Conservation (phyloP, 2,329 filamentous ascomycete genomes). For the Colletotrichum sp. region DNA sequence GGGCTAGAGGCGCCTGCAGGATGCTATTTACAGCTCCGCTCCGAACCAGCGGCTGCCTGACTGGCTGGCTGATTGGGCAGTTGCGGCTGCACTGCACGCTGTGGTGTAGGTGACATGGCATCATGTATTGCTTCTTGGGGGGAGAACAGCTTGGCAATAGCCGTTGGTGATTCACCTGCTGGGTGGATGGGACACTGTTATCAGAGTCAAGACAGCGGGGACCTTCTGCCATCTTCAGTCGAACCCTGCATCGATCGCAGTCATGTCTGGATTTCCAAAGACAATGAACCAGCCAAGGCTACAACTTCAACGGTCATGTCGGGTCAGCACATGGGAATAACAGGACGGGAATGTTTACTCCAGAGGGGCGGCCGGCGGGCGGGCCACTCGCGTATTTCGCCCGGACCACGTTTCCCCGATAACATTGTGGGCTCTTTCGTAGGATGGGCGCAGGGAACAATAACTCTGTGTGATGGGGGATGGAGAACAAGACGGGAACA, state of each 20-base stretch:
- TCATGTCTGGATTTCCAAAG: neutral
- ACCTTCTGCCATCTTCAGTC: neutral
- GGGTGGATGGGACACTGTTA: neutral
- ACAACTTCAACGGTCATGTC: neutral
- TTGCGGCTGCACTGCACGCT: neutral
- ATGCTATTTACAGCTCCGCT: conserved; percentile 4
- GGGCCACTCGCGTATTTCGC: neutral
- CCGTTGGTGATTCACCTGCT: neutral
- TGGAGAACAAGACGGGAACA: neutral
- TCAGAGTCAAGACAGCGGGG: neutral
- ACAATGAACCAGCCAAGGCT: neutral
- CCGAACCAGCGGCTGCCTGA: neutral
- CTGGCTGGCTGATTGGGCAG: neutral
- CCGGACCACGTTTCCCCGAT: neutral
- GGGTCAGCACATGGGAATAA: neutral
- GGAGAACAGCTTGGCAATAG: conserved; percentile 7
- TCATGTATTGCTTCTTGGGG: conserved; percentile 1
- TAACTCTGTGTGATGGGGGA: neutral
- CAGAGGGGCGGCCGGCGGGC: neutral
- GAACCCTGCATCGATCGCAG: neutral
- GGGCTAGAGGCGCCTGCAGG: conserved; percentile 7
- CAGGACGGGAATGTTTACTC: neutral
- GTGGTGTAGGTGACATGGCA: neutral
- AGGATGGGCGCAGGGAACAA: neutral
- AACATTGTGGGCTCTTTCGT: neutral